Percentiles rank a stretch among this genome's conserved stretches.
These are phyloP conservation scores for Marasmius sp. DNA, from an alignment of 1,284 basidiomycete genomes.

Conservation along the genomic window DNA sequence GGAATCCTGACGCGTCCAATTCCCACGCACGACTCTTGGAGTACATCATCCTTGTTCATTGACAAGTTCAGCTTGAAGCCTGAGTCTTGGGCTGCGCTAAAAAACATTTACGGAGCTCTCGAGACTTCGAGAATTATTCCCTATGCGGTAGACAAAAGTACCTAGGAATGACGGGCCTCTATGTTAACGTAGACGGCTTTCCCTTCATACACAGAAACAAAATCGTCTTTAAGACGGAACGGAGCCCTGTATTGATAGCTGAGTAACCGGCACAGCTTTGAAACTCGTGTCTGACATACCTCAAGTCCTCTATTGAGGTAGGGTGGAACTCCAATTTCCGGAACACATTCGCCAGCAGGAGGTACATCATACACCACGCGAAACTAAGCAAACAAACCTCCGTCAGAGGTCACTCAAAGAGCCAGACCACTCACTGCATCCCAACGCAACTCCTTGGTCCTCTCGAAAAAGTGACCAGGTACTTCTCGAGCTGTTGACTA, in stretches of 20 bases:
- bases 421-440: slow-evolving; percentile 19
- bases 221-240: background rate
- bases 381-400: background rate
- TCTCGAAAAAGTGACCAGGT: slow-evolving; percentile 19
- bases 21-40: no score
- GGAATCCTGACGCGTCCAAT: no score
- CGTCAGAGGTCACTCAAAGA: background rate
- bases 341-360: background rate
- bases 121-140: background rate
- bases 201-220: background rate
- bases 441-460: slow-evolving; percentile 25
- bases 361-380: background rate
- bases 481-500: slow-evolving; percentile 15
- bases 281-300: background rate
- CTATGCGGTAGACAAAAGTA: no score
- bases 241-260: background rate
- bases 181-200: background rate
- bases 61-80: no score
- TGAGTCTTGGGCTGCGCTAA: no score
- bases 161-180: background rate
- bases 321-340: background rate
- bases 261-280: background rate
- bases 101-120: background rate
- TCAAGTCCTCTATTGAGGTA: background rate
- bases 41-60: no score